Base-by-base conservation (phyloP, 441 rosid species). In the Brassica hybrid region DNA sequence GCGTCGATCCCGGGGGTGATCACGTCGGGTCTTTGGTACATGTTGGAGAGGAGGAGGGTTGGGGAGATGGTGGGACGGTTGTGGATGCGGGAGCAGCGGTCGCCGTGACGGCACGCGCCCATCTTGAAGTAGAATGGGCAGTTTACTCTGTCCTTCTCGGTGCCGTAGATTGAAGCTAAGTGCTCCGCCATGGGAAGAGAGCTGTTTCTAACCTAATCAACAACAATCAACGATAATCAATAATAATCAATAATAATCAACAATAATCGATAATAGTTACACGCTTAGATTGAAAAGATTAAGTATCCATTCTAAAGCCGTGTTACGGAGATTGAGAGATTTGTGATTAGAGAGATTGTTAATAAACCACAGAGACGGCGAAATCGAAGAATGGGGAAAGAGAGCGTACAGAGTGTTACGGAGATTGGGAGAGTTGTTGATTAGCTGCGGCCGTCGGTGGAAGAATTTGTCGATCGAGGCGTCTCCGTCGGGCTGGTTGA, bases 71-170 rank as follows among this genome's bases (percentile, higher is more conserved):
- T 8, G 21, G 58, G 58, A 7, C 58, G 58, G 58, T 54, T 54
- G 58, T 54, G 58, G 76, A 89, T 88, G 16, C 91, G 84, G 12
- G 91, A 89, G 85, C 94, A 86, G 0, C 84, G 70, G 75, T 81
- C 84, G 18, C 84, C 84, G 3, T 81, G 84, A 30, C 84, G 84
- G 63, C 84, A 81, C 11, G 84, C 84, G 3, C 84, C 84, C 65
- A 89, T 86, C 85, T 87, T 89, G 86, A 86, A 87, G 85, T 87
- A 89, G 76, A 89, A 89, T 0, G 94, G 94, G 50, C 94, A 89
- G 79, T 89, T 88, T 25, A 89, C 94, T 21, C 94, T 72, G 77
- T 89, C 93, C 76, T 89, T 87, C 83, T 89, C 93, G 1, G 93
- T 87, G 3, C 93, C 93, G 69, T 84, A 89, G 56, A 89, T 89